These are phyloP conservation scores for Botrytis galanthina DNA, from an alignment of 2,329 filamentous ascomycete genomes.

Conservation along the genomic window DNA sequence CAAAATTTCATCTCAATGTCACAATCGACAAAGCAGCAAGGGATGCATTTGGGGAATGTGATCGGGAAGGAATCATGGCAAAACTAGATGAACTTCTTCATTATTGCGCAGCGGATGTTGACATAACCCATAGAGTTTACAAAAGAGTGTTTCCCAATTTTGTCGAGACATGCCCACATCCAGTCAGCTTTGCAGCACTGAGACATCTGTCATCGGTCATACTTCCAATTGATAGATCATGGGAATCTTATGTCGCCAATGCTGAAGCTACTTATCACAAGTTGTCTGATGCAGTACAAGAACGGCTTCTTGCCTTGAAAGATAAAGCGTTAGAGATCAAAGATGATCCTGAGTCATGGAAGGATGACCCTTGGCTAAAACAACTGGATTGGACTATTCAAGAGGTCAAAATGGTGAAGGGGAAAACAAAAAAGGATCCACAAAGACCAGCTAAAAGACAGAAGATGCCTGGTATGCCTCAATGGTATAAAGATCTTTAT, in stretches of 20 bases:
- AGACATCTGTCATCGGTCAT: conserved; percentile 93
- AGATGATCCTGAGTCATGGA: conserved; percentile 64
- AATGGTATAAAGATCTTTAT: conserved; percentile 95
- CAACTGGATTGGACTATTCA: conserved; percentile 97
- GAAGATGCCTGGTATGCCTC: conserved; percentile 91
- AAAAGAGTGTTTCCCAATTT: conserved; percentile 91
- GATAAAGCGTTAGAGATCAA: conserved; percentile 76
- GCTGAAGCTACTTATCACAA: conserved; percentile 81
- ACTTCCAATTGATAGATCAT: conserved; percentile 81
- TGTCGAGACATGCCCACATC: conserved; percentile 85
- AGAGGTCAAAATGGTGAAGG: conserved; percentile 86
- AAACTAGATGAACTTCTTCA: conserved; percentile 81
- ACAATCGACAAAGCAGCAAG: conserved; percentile 86
- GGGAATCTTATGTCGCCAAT: conserved; percentile 80
- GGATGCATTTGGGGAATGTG: conserved; percentile 81
- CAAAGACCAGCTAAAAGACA: conserved; percentile 76
- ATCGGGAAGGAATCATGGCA: conserved; percentile 65
- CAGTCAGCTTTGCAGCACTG: conserved; percentile 92
- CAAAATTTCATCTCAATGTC: conserved; percentile 90
- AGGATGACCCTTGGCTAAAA: conserved; percentile 81
- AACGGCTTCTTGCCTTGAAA: conserved; percentile 70
- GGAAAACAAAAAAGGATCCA: conserved; percentile 80
- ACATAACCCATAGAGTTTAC: conserved; percentile 91
- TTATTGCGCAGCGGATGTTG: conserved; percentile 94
- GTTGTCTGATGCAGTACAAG: conserved; percentile 73